Base-by-base conservation (phyloP, 805 yeast genomes). In the Ogataea kodamae region DNA sequence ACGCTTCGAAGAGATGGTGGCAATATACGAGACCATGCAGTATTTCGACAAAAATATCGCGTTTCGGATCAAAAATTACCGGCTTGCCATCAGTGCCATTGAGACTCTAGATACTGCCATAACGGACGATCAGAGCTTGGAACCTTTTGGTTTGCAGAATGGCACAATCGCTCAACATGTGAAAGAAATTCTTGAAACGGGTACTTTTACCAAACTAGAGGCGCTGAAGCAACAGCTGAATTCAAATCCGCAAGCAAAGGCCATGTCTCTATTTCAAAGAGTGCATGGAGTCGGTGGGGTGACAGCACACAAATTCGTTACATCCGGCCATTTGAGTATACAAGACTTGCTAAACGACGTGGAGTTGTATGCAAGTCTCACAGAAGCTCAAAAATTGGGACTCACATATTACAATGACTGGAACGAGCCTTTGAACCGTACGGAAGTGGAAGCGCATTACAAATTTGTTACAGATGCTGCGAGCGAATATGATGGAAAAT, bases 201-300 rank as follows among this genome's bases (percentile, higher is more conserved):
- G 67, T 31, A 43, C 49, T 28, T 43, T 60, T 41, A 12, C 43
- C 23, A 43, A 49, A 28, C 44, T 40, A 18, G 45, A 37, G 15
- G 9, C 35, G 8, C 26, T 49, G 16, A 37, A 40, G 19, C 25
- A 30, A 12, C 30, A 26, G 21, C 30, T 48, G 8, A 17, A 25
- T 20, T 33, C 37, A 1, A 53, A 63, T 30, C 52, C 52, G 9
- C 39, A 49, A 10, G 31, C 52, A 9, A 36, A 46, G 9, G 43
- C 55, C 3, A 31, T 70, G 20, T 47, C 51, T 13, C 34, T 50
- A 25, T 63, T 76, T 26, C 52, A 57, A 24, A 56, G 62, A 1
- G 63, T 76, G 3, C 63, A 68, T 44, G 78, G 79, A 1, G 76
- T 76, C 6, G 81, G 80, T 0, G 55, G 62, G 4, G 45, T 33